Conservation (phyloP, 2,329 filamentous ascomycete species). For the Fusarium penzigii region DNA sequence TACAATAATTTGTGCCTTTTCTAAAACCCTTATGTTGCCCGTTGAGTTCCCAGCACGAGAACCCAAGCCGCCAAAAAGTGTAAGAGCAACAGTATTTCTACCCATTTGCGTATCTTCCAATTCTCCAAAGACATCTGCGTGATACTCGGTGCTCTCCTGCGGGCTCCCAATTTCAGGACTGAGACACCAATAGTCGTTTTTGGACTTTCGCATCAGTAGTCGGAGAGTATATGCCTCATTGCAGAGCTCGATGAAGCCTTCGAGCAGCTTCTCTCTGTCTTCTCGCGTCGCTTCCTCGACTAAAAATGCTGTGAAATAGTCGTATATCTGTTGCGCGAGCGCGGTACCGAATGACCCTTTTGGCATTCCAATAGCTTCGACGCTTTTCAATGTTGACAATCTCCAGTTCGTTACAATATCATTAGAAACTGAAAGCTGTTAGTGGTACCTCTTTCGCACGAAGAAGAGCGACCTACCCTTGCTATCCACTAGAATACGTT, state of each 20-base stretch:
- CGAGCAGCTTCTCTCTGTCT: background rate
- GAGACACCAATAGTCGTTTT: background rate
- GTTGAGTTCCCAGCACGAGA: background rate
- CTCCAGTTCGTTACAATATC: slow-evolving; percentile 4
- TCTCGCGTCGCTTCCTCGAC: background rate
- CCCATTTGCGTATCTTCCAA: background rate
- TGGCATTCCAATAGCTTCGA: background rate
- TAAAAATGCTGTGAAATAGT: background rate
- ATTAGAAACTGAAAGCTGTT: background rate
- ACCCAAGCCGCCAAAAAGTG: background rate
- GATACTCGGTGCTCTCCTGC: background rate
- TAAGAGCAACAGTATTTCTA: background rate
- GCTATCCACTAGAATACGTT: background rate
- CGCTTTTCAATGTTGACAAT: slow-evolving; percentile 1
- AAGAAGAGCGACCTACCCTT: background rate
- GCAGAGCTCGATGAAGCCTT: background rate
- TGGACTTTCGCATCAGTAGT: slow-evolving; percentile 6
- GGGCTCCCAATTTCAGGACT: background rate
- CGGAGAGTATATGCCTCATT: background rate
- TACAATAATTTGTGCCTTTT: slow-evolving; percentile 2
- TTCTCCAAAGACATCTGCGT: background rate
- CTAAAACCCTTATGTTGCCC: background rate
- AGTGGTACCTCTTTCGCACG: background rate
- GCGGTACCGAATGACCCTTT: background rate
- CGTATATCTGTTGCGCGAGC: slow-evolving; percentile 1